Base-by-base conservation (phyloP, 169 alveolate genomes). In the Ichthyophthirius multifiliis region DNA sequence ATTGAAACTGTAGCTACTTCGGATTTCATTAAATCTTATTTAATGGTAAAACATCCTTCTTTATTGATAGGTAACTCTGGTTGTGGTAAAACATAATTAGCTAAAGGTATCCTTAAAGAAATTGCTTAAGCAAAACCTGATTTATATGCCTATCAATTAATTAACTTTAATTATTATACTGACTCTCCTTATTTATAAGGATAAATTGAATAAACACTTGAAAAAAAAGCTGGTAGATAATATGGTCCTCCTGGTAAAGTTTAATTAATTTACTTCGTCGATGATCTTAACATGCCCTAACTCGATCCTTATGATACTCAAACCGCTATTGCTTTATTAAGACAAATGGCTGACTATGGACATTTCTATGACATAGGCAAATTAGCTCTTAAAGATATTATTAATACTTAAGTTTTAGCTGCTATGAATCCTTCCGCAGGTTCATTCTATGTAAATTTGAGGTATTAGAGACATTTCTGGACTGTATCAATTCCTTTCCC, bases 391-490 rank as follows among this genome's bases (percentile, higher is more conserved):
- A 97, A 96, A 89, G 98, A 96, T 77, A 96, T 97, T 82, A 94
- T 94, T 78, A 96, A 94, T 88, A 96, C 98, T 31, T 94, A 95
- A 88, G 94, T 94, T 76, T 90, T 94, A 18, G 98, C 99, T 23
- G 91, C 98, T 79, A 96, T 96, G 98, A 96, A 97, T 82, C 98
- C 98, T 64, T 92, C 98, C 15, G 98, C 99, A 23, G 99, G 99
- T 37, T 96, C 98, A 65, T 97, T 97, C 93, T 87, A 89, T 55
- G 93, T 97, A 34, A 95, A 96, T 83, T 98, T 97, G 34, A 92
- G 99, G 48, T 94, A 93, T 44, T 95, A 96, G 83, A 93, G 99
- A 75, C 98, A 97, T 76, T 97, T 97, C 96, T 97, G 98, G 98
- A 91, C 96, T 43, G 85, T 96, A 47, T 96, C 98, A 20, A 95